Evolutionary conservation across 352 stramenopile species (phyloP).

Genomic region (Blastocystis sp.): DNA sequence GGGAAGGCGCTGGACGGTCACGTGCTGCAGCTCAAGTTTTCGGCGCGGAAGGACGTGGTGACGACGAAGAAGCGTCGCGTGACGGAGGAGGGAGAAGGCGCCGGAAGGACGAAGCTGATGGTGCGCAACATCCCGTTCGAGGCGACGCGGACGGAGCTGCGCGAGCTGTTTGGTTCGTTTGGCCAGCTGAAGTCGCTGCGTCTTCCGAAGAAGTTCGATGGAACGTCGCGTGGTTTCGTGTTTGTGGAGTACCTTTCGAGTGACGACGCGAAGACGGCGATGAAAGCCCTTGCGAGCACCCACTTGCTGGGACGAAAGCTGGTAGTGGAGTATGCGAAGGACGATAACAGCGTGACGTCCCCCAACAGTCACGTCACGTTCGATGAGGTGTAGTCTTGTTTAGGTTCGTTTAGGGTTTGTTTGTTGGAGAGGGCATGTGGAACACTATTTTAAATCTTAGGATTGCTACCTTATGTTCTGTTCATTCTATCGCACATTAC

Average conservation of each 20-base stretch:
- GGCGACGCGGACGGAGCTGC: constrained; percentile 84
- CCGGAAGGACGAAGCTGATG: constrained; percentile 83
- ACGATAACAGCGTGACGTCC: constrained; percentile 60
- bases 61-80: constrained; percentile 62
- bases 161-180: constrained; percentile 88
- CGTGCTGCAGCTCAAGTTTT: constrained; percentile 82
- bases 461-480: too few species aligned
- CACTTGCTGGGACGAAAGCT: constrained; percentile 96
- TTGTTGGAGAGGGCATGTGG: too few species aligned
- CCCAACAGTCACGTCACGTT: too few species aligned
- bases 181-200: constrained; percentile 90
- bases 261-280: constrained; percentile 82
- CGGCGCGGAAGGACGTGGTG: constrained; percentile 61
- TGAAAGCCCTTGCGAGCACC: constrained; percentile 79
- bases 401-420: not conserved
- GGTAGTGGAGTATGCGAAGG: constrained; percentile 89
- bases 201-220: constrained; percentile 96
- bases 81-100: constrained; percentile 60
- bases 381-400: not conserved
- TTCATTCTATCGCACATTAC: too few species aligned
- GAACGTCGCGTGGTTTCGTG: constrained; percentile 86
- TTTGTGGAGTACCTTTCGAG: constrained; percentile 93
- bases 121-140: constrained; percentile 96
- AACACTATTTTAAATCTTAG: too few species aligned
- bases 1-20: constrained; percentile 83